Percentiles rank a stretch among this genome's conserved stretches.
Evolutionary conservation across 2,329 filamentous ascomycete species (phyloP).

Genomic region (Byssoonygena ceratinophila): DNA sequence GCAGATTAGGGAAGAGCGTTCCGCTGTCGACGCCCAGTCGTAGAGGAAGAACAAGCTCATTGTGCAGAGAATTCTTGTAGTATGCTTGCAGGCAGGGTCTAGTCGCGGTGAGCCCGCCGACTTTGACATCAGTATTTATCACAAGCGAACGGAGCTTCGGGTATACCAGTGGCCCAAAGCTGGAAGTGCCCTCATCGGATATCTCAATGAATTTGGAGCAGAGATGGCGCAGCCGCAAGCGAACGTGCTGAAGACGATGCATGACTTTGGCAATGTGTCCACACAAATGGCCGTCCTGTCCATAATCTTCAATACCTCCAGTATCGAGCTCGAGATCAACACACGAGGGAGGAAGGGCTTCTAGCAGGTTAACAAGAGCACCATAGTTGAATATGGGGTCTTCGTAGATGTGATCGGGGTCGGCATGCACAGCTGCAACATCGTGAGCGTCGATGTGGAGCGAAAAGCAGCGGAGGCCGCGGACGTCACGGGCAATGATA

Average conservation of each 20-base stretch:
- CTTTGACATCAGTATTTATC: constrained; percentile 10
- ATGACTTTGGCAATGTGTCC: constrained; percentile 7
- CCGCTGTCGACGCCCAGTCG: background rate
- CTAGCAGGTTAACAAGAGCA: constrained; percentile 4
- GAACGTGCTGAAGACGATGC: constrained; percentile 8
- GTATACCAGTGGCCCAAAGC: background rate
- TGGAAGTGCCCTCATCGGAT: background rate
- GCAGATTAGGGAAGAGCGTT: constrained; percentile 1
- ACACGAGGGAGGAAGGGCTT: constrained; percentile 10
- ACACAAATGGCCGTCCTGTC: constrained; percentile 12
- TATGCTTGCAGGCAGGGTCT: background rate
- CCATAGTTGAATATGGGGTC: constrained; percentile 3
- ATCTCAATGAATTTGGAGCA: constrained; percentile 3
- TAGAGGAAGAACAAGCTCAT: constrained; percentile 6
- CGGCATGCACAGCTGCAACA: background rate
- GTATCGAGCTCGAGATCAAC: constrained; percentile 15
- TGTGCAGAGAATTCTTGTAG: background rate
- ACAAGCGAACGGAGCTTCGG: constrained; percentile 13
- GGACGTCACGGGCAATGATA: background rate
- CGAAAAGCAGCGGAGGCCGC: background rate
- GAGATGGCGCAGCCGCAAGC: constrained; percentile 8
- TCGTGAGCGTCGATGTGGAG: background rate
- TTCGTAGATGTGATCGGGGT: background rate
- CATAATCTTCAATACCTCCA: constrained; percentile 11
- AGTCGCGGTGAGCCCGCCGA: background rate